Base-by-base conservation (phyloP, 2,329 filamentous ascomycete species). In the Phialophora tarda region DNA sequence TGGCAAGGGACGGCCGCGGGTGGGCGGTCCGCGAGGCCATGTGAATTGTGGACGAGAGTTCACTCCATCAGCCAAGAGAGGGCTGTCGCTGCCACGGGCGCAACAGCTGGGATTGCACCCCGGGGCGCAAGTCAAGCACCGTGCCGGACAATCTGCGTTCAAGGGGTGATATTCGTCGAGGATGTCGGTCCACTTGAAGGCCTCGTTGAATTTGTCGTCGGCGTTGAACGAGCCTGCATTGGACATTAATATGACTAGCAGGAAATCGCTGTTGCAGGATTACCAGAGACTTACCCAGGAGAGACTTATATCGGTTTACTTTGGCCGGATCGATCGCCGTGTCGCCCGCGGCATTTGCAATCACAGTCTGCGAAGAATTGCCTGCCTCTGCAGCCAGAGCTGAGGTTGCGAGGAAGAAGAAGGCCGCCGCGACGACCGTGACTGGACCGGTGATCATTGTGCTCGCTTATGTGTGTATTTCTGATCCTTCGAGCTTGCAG, bases 41-140 rank as follows among this genome's bases (percentile, higher is more conserved):
- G 38, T 17, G 38, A 44, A 8, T 30, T 23, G 28, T n/a, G 56
- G 56, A 4, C 23, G 38, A 28, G 56, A 30, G 38, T 17, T 23
- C n/a, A 50, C 17, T 34, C 34, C 4, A 6, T 50, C 57, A 6
- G 57, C 11, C 14, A 8, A 12, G 38, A 8, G 14, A 4, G 30
- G 26, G 48, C 10, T 26, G 48, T 51, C 21, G 48, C 48, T 41
- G 48, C 50, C 59, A 4, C 34, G 30, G 4, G 32, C 32, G 59
- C 68, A 69, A 38, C 68, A 69, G 34, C 51, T 54, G 1, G 59
- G 62, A 28, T 63, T 63, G 47, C 68, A 69, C 34, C 65, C 68
- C 2, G 62, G 24, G 12, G 63, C 61, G 34, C 68, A 69, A 24
- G 59, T 60, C 23, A 38, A 24, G 28, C 66, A 68, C 38, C 44